Evolutionary conservation across 164 flowering plant genomes (phyloP), one percentile per base, ranked within the genome.

Genomic region (Aristolochia californica): DNA sequence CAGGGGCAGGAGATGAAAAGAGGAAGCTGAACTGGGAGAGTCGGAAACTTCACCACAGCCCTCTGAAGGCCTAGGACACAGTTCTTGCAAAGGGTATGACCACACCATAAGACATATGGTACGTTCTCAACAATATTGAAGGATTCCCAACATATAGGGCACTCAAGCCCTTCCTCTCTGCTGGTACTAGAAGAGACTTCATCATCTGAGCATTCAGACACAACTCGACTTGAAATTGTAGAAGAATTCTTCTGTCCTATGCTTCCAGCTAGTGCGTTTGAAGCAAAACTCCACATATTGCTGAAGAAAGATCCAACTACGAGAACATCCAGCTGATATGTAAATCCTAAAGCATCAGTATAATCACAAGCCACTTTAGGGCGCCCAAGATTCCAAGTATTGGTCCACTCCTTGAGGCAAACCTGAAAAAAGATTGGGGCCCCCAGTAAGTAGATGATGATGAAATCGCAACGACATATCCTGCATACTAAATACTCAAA

Each of bases 21-120:
- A 0, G 98, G 98, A 40, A 91, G 82, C 75, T 91, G 90, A 30
- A 91, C 45, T n/a, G 90, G 90, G 17, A 81, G 68, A 24, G 85
- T 74, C 4, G 96, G 91, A 53, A 77, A 80, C 60, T 86, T 88
- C 60, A 86, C 78, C 27, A 83, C 87, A 44, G 98, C 96, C 93
- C 88, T 83, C 40, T 80, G 90, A 14, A 88, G 77, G 14, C 82
- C 96, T 13, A 88, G 67, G 45, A 91, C 77, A 71, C 98, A 91
- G 57, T 86, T 80, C 67, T 91, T 86, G 67, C 96, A 91, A 17
- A 91, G 83, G 53, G 95, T 84, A 63, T 91, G 98, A 43, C 98
- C 98, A 65, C 98, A 91, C 98, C 98, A 91, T 70, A 91, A 66
- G 44, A 91, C 98, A 65, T 91, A 91, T 0, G 98, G 98, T 50